Evolutionary conservation across 2,329 filamentous ascomycete species (phyloP), one percentile per base, ranked within the genome.

Genomic region (Trichoderma hamatum): DNA sequence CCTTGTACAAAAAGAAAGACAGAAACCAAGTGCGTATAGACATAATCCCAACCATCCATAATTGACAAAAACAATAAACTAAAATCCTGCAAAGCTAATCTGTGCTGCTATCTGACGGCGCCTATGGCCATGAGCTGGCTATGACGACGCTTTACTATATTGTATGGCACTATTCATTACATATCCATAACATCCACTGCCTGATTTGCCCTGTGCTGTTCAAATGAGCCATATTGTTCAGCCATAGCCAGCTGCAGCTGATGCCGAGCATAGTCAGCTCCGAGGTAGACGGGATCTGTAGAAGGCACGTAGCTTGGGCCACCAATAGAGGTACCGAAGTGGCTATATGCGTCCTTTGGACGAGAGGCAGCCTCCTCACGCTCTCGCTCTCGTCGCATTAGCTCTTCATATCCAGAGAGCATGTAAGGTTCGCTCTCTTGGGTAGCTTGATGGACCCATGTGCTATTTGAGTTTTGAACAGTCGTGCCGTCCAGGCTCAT

Each of bases 401-500:
- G 81, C 75, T 88, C 84, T 74, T 93, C 91, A 76, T 97, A 97
- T 16, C 94, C 94, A 7, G 88, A 90, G 59, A 87, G 79, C 87
- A 97, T 96, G 79, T 97, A 97, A 0, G 93, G 93, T 79, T 96
- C 93, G 49, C 87, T 88, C 70, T 87, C 84, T 4, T 56, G 78
- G 71, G 75, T 80, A 24, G 73, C 68, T 55, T 74, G 77, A 32
- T 77, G 76, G 32, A 82, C 74, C 86, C 88, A 89, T 63, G 83
- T 82, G 30, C 86, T 83, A 70, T 88, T 84, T 10, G 80, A 78
- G 3, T 81, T 81, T 76, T 90, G 87, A 9, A 84, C 75, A 21
- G 83, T 75, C 0, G 83, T 86, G 49, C 83, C 85, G 72, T 89
- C 87, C 65, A 88, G 78, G 71, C 85, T 88, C 79, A 86, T 84